Evolutionary conservation across 2,329 filamentous ascomycete species (phyloP).

Genomic region (Tolypocladium tropicale): DNA sequence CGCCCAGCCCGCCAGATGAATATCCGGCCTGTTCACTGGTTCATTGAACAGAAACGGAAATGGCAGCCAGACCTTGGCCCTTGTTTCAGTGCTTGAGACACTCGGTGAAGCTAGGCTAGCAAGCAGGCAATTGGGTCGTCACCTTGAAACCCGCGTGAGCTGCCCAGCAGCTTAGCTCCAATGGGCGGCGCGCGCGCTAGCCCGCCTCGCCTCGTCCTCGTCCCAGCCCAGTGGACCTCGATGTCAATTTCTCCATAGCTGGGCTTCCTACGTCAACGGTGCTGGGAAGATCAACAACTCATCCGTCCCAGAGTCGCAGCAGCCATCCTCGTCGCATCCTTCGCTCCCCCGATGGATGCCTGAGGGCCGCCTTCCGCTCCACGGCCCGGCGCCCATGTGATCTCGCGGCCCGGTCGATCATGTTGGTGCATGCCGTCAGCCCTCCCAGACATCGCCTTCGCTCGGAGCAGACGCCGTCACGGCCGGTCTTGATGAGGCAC

Average conservation of each 20-base stretch:
- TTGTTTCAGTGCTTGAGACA: neutral
- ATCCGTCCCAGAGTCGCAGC: neutral
- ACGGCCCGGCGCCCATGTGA: conserved; percentile 20
- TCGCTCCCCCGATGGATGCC: conserved; percentile 1
- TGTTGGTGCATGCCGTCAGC: conserved; percentile 27
- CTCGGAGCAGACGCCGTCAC: conserved; percentile 23
- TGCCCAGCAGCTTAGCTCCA: neutral
- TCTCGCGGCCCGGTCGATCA: conserved; percentile 20
- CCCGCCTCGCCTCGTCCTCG: neutral
- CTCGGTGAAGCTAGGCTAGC: neutral
- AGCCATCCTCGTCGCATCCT: neutral
- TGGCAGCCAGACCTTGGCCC: neutral
- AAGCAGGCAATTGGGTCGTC: neutral
- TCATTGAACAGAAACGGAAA: neutral
- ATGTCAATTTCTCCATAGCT: neutral
- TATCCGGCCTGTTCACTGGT: neutral
- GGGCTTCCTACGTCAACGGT: neutral
- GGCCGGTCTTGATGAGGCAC: conserved; percentile 13
- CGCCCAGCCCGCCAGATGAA: neutral
- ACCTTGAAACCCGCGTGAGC: neutral
- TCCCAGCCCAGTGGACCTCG: neutral
- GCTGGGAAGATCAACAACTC: neutral
- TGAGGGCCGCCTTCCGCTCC: neutral
- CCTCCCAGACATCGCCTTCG: conserved; percentile 22
- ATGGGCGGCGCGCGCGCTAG: neutral